These are phyloP conservation scores for Rhizopus arrhizus DNA, from an alignment of 371 early-diverging fungal genomes.

Conservation along the genomic window DNA sequence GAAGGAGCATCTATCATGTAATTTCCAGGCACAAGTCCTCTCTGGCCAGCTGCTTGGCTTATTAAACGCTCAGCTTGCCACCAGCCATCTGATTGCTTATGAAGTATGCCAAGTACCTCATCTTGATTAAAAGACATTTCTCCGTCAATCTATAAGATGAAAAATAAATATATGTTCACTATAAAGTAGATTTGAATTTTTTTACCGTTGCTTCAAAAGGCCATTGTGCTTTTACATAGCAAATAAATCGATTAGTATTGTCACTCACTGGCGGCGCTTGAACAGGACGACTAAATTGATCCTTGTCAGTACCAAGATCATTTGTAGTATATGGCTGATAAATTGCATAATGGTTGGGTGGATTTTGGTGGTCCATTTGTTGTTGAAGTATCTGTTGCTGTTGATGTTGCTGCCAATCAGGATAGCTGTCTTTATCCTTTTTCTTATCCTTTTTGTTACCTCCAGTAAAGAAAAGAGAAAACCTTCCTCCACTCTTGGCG, in stretches of 20 bases:
- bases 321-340: conserved; percentile 11
- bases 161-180: neutral
- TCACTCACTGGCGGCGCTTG: neutral
- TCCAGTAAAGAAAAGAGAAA: conserved; percentile 28
- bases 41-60: conserved; percentile 23
- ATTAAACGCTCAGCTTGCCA: conserved; percentile 48
- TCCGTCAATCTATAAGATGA: conserved; percentile 35
- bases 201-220: conserved; percentile 39
- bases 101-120: conserved; percentile 42
- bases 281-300: neutral
- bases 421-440: conserved; percentile 23
- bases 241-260: conserved; percentile 9
- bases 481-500: conserved; percentile 17
- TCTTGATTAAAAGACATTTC: conserved; percentile 47
- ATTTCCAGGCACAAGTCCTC: conserved; percentile 54
- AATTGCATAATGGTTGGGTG: conserved; percentile 10
- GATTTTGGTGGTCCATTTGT: conserved; percentile 10
- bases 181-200: neutral
- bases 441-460: conserved; percentile 32
- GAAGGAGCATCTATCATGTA: conserved; percentile 33
- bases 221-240: conserved; percentile 38
- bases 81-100: conserved; percentile 55
- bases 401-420: conserved; percentile 6
- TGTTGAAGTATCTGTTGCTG: conserved; percentile 8
- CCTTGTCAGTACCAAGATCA: neutral